A percentile compares a stretch with the other conserved stretches of the same genome.
phyloP scores from a whole-genome alignment of 2,329 filamentous ascomycete genomes.

The Fusarium continuum region DNA sequence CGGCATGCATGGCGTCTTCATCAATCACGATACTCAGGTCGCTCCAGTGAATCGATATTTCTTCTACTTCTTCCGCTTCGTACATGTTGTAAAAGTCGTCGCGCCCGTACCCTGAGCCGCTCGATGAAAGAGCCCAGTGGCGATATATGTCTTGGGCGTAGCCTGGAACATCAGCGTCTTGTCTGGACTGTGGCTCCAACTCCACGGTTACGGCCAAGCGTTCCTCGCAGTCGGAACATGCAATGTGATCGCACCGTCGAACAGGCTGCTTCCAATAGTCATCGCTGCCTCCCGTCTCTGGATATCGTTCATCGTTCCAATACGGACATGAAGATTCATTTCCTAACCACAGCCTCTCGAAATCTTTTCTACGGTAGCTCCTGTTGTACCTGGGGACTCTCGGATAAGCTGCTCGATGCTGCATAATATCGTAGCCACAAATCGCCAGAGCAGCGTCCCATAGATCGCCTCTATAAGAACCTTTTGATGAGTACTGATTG shows the following conservation, averaged over 20 bases:
- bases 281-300: neutral
- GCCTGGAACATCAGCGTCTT: neutral
- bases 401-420: neutral
- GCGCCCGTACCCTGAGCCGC: neutral
- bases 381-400: constrained; percentile 8
- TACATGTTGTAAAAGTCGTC: neutral
- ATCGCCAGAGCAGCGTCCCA: constrained; percentile 19
- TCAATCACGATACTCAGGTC: no score
- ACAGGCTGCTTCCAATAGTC: constrained; percentile 9
- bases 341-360: constrained; percentile 19
- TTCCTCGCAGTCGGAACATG: constrained; percentile 3
- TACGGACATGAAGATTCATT: constrained; percentile 18
- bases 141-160: neutral
- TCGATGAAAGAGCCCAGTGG: neutral
- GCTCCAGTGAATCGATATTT: no score
- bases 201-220: no score
- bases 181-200: neutral
- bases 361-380: constrained; percentile 13
- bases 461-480: constrained; percentile 21
- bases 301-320: constrained; percentile 16
- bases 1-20: neutral
- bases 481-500: constrained; percentile 6
- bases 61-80: neutral
- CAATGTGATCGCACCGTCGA: neutral
- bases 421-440: neutral